Percentiles rank a stretch among this genome's conserved stretches.
Conservation (phyloP, 306 rosid species). For the Glycine latifolia region DNA sequence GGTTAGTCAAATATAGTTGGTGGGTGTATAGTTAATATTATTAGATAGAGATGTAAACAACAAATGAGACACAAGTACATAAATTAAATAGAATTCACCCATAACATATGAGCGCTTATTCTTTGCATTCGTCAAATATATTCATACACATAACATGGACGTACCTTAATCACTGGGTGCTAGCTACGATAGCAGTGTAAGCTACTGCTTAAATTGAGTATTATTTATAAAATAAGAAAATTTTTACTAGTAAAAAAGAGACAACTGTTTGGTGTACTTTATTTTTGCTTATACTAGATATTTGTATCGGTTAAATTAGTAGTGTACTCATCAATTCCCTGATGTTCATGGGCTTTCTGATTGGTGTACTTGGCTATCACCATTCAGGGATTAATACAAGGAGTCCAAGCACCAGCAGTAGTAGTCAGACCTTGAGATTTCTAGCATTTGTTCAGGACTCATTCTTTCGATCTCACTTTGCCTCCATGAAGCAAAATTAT, state of each 20-base stretch:
- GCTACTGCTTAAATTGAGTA: background rate
- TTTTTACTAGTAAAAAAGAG: background rate
- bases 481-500: slow-evolving; percentile 76
- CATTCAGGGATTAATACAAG: slow-evolving; percentile 33
- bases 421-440: slow-evolving; percentile 86
- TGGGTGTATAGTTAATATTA: background rate
- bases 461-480: slow-evolving; percentile 82
- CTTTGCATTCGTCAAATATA: background rate
- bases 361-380: background rate
- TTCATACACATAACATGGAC: background rate
- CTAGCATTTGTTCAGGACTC: slow-evolving; percentile 87
- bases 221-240: background rate
- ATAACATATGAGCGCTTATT: background rate
- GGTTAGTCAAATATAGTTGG: background rate
- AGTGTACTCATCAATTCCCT: slow-evolving; percentile 14
- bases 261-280: background rate
- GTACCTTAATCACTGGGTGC: background rate
- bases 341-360: background rate
- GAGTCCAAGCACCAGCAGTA: slow-evolving; percentile 98
- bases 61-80: background rate
- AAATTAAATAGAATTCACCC: background rate
- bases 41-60: too few relatives aligned
- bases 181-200: background rate
- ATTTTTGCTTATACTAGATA: background rate
- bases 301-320: background rate